phyloP scores from a whole-genome alignment of 2,329 filamentous ascomycete species.

The Ophiostoma ulmi region DNA sequence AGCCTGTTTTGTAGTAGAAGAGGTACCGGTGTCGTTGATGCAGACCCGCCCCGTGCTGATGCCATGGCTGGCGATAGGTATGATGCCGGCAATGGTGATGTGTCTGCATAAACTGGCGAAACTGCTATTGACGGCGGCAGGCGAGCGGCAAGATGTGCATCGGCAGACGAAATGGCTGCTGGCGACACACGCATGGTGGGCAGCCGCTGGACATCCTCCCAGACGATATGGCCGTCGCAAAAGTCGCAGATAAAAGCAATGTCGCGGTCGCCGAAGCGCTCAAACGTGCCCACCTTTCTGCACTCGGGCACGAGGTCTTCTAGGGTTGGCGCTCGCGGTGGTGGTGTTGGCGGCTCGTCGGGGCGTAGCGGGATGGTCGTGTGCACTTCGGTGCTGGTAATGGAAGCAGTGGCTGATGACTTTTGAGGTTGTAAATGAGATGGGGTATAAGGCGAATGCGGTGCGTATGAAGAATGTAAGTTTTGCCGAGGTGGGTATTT shows the following conservation, averaged over 20 bases:
- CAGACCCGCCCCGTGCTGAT: background rate
- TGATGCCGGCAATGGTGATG: conserved; percentile 9
- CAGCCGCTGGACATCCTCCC: conserved; percentile 52
- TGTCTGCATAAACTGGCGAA: conserved; percentile 7
- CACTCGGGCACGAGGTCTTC: conserved; percentile 48
- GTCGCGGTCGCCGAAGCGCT: conserved; percentile 50
- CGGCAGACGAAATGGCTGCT: conserved; percentile 27
- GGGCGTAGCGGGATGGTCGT: conserved; percentile 21
- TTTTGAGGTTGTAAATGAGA: background rate
- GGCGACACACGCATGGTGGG: conserved; percentile 42
- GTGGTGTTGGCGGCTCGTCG: conserved; percentile 15
- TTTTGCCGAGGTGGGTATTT: background rate
- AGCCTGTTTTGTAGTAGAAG: background rate
- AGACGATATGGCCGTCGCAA: conserved; percentile 56
- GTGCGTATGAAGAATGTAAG: background rate
- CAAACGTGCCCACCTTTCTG: conserved; percentile 50
- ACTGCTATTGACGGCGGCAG: background rate
- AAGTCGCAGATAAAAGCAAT: conserved; percentile 58
- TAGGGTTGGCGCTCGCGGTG: conserved; percentile 30
- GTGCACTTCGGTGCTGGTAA: conserved; percentile 6
- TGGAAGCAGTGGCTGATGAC: background rate
- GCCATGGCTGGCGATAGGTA: background rate
- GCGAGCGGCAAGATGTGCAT: background rate
- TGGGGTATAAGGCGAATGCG: conserved; percentile 5
- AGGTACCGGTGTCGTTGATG: conserved; percentile 10